These are phyloP conservation scores for Lasiosphaeria miniovina DNA, from an alignment of 495 filamentous ascomycete genomes.

Conservation along the genomic window DNA sequence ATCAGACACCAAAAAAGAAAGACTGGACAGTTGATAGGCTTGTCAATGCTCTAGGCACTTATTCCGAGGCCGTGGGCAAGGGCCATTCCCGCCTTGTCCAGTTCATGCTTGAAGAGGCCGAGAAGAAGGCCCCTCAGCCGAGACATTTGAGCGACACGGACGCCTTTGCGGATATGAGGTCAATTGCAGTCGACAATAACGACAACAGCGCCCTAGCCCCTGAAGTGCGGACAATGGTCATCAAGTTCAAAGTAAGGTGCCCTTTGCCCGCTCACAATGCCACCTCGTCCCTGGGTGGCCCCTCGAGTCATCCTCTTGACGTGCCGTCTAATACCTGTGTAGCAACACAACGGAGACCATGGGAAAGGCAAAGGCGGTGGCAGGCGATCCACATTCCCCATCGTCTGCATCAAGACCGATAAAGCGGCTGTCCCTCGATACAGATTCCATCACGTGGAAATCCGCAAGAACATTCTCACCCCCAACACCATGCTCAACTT, in stretches of 20 bases:
- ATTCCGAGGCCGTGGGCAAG: conserved; percentile 30
- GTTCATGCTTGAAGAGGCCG: conserved; percentile 40
- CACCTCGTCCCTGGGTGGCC: not conserved
- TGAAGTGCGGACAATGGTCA: conserved; percentile 23
- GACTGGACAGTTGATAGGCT: conserved; percentile 38
- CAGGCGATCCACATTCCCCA: conserved; percentile 29
- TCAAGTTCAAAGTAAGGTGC: conserved; percentile 40
- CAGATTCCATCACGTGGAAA: conserved; percentile 48
- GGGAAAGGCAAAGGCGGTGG: conserved; percentile 37
- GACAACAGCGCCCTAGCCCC: conserved; percentile 1
- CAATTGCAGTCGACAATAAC: conserved; percentile 15
- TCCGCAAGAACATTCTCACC: conserved; percentile 47
- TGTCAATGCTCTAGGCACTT: conserved; percentile 26
- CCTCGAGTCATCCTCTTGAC: not conserved
- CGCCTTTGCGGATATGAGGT: conserved; percentile 38
- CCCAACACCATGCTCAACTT: conserved; percentile 49
- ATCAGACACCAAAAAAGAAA: conserved; percentile 31
- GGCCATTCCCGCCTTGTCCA: conserved; percentile 39
- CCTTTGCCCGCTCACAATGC: not conserved
- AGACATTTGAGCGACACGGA: conserved; percentile 37
- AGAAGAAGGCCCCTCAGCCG: conserved; percentile 32
- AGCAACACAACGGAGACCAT: conserved; percentile 34
- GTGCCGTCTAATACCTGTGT: conserved; percentile 8
- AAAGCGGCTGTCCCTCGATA: conserved; percentile 41
- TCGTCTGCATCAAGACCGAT: conserved; percentile 40